phyloP scores from a whole-genome alignment of 805 yeast species.

The Starmera dryadoides region DNA sequence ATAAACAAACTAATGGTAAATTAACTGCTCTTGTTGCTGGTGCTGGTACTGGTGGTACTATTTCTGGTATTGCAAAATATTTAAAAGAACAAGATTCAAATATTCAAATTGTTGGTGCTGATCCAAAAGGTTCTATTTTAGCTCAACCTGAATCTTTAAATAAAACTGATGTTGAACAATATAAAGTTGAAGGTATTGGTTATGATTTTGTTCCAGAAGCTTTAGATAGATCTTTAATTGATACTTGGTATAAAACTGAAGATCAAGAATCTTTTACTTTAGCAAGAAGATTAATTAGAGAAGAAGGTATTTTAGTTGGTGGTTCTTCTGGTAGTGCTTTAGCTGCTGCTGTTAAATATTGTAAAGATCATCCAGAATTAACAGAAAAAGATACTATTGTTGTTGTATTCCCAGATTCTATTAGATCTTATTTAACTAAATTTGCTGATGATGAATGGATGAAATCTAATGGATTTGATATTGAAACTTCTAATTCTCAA shows the following conservation, averaged over 20 bases:
- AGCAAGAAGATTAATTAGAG: slow-evolving; percentile 75
- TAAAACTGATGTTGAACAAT: slow-evolving; percentile 41
- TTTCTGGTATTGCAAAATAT: slow-evolving; percentile 72
- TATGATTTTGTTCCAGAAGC: slow-evolving; percentile 85
- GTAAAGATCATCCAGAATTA: slow-evolving; percentile 49
- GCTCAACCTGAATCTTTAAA: slow-evolving; percentile 75
- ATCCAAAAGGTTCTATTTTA: slow-evolving; percentile 80
- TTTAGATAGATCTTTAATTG: slow-evolving; percentile 56
- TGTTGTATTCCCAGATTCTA: slow-evolving; percentile 79
- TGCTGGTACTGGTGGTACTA: slow-evolving; percentile 94
- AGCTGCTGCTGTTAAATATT: slow-evolving; percentile 68
- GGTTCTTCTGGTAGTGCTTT: slow-evolving; percentile 87
- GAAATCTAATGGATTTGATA: slow-evolving; percentile 61
- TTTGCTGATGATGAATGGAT: slow-evolving; percentile 91
- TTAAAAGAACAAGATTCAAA: slow-evolving; percentile 64
- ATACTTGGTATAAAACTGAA: slow-evolving; percentile 81
- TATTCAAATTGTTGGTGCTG: slow-evolving; percentile 68
- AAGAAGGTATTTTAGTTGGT: slow-evolving; percentile 83
- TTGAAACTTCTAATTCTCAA: slow-evolving; percentile 42
- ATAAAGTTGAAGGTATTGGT: slow-evolving; percentile 87
- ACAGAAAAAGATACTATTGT: slow-evolving; percentile 71
- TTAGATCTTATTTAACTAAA: slow-evolving; percentile 80
- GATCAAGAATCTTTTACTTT: slow-evolving; percentile 73
- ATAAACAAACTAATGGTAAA: slow-evolving; percentile 70
- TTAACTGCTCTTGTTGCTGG: slow-evolving; percentile 78